These are phyloP conservation scores for Cordyceps cicadae DNA, from an alignment of 2,329 filamentous ascomycete species.

Conservation along the genomic window DNA sequence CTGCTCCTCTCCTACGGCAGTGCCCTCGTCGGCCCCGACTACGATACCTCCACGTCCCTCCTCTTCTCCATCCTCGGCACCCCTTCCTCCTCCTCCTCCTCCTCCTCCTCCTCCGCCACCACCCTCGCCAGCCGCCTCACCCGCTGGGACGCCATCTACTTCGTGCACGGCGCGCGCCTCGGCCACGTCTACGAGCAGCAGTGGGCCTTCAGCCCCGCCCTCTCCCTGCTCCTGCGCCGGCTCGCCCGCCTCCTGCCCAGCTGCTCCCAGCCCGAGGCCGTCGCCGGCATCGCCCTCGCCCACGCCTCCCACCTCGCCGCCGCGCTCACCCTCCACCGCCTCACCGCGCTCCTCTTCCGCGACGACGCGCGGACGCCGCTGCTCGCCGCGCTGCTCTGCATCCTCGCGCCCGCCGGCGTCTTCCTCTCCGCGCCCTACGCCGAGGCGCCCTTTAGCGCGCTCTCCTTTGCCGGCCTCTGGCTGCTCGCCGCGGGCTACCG, in stretches of 20 bases:
- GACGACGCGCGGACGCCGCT: conserved; percentile 50
- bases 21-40: conserved; percentile 48
- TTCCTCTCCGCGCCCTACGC: conserved; percentile 84
- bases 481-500: conserved; percentile 50
- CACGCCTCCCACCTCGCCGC: conserved; percentile 71
- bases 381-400: conserved; percentile 63
- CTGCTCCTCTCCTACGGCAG: conserved; percentile 48
- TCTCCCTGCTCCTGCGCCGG: conserved; percentile 36
- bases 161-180: conserved; percentile 50
- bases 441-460: conserved; percentile 69
- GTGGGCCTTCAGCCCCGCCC: conserved; percentile 63
- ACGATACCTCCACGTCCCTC: conserved; percentile 68
- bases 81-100: conserved; percentile 28
- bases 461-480: conserved; percentile 67
- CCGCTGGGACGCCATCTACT: conserved; percentile 79
- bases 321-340: conserved; percentile 60
- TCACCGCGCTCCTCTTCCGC: conserved; percentile 49
- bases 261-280: conserved; percentile 25
- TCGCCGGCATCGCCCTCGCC: conserved; percentile 58
- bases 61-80: conserved; percentile 27
- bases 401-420: conserved; percentile 78
- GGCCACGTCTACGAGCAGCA: conserved; percentile 73
- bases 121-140: conserved; percentile 49
- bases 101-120: conserved; percentile 16
- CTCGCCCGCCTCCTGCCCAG: conserved; percentile 15